Evolutionary conservation across 768 basidiomycete species (phyloP).

Genomic region (Pisolithus sp.): DNA sequence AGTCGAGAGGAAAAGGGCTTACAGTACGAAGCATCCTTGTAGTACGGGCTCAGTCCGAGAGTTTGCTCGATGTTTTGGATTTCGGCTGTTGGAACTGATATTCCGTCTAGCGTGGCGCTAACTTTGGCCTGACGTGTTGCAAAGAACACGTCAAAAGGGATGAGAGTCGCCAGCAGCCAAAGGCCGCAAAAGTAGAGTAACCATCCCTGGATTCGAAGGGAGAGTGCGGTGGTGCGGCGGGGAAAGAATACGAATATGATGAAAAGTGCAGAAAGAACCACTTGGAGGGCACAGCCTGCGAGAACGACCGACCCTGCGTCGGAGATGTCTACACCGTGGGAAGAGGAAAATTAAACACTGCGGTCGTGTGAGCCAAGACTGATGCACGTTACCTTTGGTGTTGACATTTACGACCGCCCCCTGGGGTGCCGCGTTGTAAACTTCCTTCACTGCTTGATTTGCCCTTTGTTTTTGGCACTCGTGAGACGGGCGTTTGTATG

Average conservation of each 20-base stretch:
- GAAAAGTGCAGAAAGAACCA: slow-evolving; percentile 25
- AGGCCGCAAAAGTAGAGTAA: slow-evolving; percentile 36
- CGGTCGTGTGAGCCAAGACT: neutral
- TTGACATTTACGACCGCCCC: slow-evolving; percentile 6
- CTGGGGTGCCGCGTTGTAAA: slow-evolving; percentile 5
- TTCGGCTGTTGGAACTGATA: slow-evolving; percentile 29
- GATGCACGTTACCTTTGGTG: slow-evolving; percentile 9
- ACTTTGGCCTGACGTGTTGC: slow-evolving; percentile 41
- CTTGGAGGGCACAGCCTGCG: slow-evolving; percentile 28
- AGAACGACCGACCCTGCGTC: slow-evolving; percentile 33
- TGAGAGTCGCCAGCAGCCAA: slow-evolving; percentile 45
- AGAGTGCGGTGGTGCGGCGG: slow-evolving; percentile 1
- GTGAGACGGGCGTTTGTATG: neutral
- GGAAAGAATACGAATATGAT: slow-evolving; percentile 17
- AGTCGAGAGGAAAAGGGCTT: slow-evolving; percentile 14
- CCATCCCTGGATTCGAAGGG: slow-evolving; percentile 29
- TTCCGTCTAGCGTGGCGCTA: slow-evolving; percentile 33
- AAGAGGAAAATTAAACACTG: neutral
- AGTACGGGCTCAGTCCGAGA: slow-evolving; percentile 38
- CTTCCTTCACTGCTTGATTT: slow-evolving; percentile 8
- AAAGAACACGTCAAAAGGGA: slow-evolving; percentile 42
- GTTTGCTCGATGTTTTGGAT: slow-evolving; percentile 31
- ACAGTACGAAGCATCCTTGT: slow-evolving; percentile 44
- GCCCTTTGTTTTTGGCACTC: slow-evolving; percentile 3
- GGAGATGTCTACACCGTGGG: slow-evolving; percentile 31